These are phyloP conservation scores for Penicillium desertorum DNA, from an alignment of 495 filamentous ascomycete species.

Conservation along the genomic window DNA sequence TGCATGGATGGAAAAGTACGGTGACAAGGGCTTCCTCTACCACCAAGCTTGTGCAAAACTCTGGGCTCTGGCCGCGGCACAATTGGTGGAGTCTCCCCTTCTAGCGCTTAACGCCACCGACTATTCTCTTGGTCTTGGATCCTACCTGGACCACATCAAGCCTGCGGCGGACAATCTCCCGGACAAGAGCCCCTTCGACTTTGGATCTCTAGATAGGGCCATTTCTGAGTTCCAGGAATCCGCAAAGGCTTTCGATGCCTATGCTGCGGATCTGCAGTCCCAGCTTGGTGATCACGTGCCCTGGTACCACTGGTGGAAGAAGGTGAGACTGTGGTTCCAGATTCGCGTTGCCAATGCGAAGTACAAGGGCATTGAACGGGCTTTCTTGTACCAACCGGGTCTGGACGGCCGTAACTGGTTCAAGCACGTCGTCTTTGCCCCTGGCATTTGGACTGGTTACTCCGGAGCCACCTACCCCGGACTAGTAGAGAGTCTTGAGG, in stretches of 20 bases:
- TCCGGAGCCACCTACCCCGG: constrained; percentile 69
- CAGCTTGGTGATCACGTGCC: constrained; percentile 55
- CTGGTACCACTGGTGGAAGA: constrained; percentile 78
- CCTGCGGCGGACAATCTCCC: constrained; percentile 39
- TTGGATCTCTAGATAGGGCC: constrained; percentile 47
- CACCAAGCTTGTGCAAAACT: constrained; percentile 62
- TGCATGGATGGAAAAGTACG: constrained; percentile 70
- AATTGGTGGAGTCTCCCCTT: constrained; percentile 48
- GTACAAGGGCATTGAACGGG: constrained; percentile 61
- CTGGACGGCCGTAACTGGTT: constrained; percentile 62
- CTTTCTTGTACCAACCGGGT: constrained; percentile 58
- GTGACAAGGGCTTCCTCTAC: constrained; percentile 61
- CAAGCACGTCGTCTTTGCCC: constrained; percentile 70
- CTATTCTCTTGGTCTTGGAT: constrained; percentile 43
- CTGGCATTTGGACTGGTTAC: constrained; percentile 88
- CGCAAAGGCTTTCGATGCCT: constrained; percentile 52
- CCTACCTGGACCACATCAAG: constrained; percentile 56
- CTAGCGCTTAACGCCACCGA: constrained; percentile 49
- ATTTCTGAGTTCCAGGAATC: constrained; percentile 48
- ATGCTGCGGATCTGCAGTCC: constrained; percentile 51
- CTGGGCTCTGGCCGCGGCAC: constrained; percentile 51
- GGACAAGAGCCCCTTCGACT: constrained; percentile 36
- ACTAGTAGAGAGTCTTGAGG: constrained; percentile 60
- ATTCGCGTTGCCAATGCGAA: constrained; percentile 56
- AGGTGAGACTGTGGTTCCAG: constrained; percentile 57